phyloP scores from a whole-genome alignment of 1,284 basidiomycete genomes.

The Apiotrichum siamense region DNA sequence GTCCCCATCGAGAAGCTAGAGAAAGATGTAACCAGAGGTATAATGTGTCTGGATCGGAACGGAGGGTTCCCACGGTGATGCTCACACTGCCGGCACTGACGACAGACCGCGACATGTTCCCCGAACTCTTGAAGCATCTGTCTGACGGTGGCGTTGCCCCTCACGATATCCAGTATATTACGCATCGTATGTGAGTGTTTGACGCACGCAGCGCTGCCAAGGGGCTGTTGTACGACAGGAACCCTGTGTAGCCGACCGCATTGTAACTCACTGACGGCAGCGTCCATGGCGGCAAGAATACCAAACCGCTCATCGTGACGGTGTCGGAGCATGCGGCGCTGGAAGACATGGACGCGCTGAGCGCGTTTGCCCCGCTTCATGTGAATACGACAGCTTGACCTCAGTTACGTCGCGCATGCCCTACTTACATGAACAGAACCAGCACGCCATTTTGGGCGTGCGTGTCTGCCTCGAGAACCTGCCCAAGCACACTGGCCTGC shows the following conservation, averaged over 20 bases:
- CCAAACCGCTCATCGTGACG: conserved; percentile 61
- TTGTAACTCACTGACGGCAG: conserved; percentile 44
- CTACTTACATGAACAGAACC: conserved; percentile 41
- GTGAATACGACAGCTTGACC: conserved; percentile 34
- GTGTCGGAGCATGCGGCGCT: conserved; percentile 53
- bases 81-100: conserved; percentile 10
- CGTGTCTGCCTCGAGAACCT: conserved; percentile 57
- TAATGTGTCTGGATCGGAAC: too few species aligned
- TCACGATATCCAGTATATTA: conserved; percentile 44
- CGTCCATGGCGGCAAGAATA: conserved; percentile 75
- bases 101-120: conserved; percentile 39
- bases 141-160: conserved; percentile 25
- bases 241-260: not conserved
- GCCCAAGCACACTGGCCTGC: conserved; percentile 52
- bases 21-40: too few species aligned
- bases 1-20: conserved; percentile 12
- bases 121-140: conserved; percentile 38
- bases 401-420: too few species aligned
- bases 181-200: conserved; percentile 45
- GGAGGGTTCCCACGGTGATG: not conserved
- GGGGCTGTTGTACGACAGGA: too few species aligned
- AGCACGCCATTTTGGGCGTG: conserved; percentile 51
- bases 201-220: too few species aligned
- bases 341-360: conserved; percentile 65
- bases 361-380: conserved; percentile 71